Evolutionary conservation across 257 asterid species (phyloP).

Genomic region (Pogostemon cablin): DNA sequence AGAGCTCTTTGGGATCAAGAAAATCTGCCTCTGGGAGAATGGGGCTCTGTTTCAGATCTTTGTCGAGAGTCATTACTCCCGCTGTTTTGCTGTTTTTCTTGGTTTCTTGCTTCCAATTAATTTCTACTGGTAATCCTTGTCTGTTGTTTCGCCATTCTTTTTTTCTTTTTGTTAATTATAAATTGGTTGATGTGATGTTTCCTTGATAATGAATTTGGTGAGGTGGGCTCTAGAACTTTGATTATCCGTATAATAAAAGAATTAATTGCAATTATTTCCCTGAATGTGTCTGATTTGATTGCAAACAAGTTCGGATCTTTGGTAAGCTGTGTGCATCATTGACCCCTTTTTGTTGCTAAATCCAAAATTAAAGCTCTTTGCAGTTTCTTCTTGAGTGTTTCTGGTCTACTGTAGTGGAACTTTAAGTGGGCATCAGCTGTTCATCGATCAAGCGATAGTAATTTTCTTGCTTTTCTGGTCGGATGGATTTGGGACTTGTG

Average conservation of each 20-base stretch:
- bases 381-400: conserved; percentile 23
- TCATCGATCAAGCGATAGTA: background rate
- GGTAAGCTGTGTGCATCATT: conserved; percentile 19
- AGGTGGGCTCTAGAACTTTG: conserved; percentile 20
- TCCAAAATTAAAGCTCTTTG: conserved; percentile 21
- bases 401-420: conserved; percentile 1
- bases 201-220: conserved; percentile 25
- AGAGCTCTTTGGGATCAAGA: conserved; percentile 32
- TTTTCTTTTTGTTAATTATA: conserved; percentile 10
- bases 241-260: background rate
- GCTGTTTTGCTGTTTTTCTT: conserved; percentile 42
- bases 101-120: conserved; percentile 56
- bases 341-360: conserved; percentile 23
- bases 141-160: conserved; percentile 4
- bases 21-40: conserved; percentile 39
- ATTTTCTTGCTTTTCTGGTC: background rate
- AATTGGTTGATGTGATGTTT: conserved; percentile 24
- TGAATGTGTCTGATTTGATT: conserved; percentile 29
- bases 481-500: conserved; percentile 11
- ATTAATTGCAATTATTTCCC: conserved; percentile 19
- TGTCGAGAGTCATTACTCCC: conserved; percentile 35
- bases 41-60: conserved; percentile 48
- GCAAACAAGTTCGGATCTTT: conserved; percentile 39
- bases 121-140: conserved; percentile 53
- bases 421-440: background rate